Evolutionary conservation across 1,139 yeast genomes (phyloP).

Genomic region (Scheffersomyces illinoinensis): DNA sequence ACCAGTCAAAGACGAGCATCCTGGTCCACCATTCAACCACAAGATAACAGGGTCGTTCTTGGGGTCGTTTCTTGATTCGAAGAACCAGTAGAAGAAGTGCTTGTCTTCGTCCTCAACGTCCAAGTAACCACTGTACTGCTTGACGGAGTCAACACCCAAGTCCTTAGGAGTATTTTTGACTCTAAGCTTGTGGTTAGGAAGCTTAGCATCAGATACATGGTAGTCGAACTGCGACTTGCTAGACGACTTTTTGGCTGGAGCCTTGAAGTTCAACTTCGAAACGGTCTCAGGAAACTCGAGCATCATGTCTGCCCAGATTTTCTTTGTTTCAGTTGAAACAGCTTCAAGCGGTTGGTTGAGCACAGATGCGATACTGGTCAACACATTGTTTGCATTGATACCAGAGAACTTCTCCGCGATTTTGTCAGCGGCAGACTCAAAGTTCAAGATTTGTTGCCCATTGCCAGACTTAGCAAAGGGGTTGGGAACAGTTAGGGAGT

Average conservation of each 20-base stretch:
- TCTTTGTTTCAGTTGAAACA: slow-evolving; percentile 49
- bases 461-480: slow-evolving; percentile 25
- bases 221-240: slow-evolving; percentile 54
- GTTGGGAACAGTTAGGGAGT: slow-evolving; percentile 35
- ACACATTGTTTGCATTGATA: slow-evolving; percentile 19
- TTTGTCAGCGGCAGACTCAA: slow-evolving; percentile 18
- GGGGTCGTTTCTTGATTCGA: slow-evolving; percentile 90
- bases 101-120: slow-evolving; percentile 83
- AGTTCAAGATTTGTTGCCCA: slow-evolving; percentile 29
- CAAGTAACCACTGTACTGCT: slow-evolving; percentile 85
- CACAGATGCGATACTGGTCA: slow-evolving; percentile 33
- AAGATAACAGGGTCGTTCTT: slow-evolving; percentile 78
- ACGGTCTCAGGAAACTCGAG: slow-evolving; percentile 56
- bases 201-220: slow-evolving; percentile 45
- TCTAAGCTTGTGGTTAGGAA: slow-evolving; percentile 60
- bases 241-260: slow-evolving; percentile 49
- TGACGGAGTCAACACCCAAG: slow-evolving; percentile 74
- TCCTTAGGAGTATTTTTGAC: slow-evolving; percentile 51
- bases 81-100: slow-evolving; percentile 81
- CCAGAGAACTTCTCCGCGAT: slow-evolving; percentile 14
- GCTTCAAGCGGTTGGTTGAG: slow-evolving; percentile 50
- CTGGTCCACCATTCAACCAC: slow-evolving; percentile 94
- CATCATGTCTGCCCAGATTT: slow-evolving; percentile 63
- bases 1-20: slow-evolving; percentile 90
- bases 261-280: slow-evolving; percentile 46